phyloP scores from a whole-genome alignment of 768 basidiomycete genomes.

The Russula abietina region DNA sequence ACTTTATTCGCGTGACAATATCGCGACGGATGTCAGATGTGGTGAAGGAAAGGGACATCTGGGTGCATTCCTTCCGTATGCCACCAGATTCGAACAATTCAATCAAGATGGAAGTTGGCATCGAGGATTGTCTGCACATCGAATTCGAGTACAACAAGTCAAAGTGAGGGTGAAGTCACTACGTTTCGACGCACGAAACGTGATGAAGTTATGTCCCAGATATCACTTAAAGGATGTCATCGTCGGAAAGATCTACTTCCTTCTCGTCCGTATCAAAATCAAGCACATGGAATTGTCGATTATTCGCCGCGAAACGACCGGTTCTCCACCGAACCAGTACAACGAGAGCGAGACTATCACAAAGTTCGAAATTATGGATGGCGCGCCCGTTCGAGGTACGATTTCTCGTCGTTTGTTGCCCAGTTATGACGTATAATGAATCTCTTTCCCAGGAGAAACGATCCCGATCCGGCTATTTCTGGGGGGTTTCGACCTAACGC shows the following conservation, averaged over 20 bases:
- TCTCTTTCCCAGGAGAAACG: constrained; percentile 66
- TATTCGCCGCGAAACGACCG: constrained; percentile 95
- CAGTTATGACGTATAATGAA: background rate
- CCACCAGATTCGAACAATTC: constrained; percentile 96
- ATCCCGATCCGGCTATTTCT: constrained; percentile 97
- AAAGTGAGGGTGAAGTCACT: constrained; percentile 48
- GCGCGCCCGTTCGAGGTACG: constrained; percentile 89
- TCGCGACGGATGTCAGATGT: constrained; percentile 92
- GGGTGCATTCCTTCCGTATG: constrained; percentile 99
- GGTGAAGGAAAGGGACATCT: constrained; percentile 86
- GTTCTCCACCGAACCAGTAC: constrained; percentile 96
- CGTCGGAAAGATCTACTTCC: constrained; percentile 98
- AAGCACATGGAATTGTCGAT: constrained; percentile 99
- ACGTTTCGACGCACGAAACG: constrained; percentile 29
- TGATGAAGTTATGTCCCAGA: constrained; percentile 39
- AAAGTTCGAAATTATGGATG: constrained; percentile 99
- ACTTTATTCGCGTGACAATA: constrained; percentile 87
- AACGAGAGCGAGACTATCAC: constrained; percentile 99
- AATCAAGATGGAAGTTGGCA: constrained; percentile 99
- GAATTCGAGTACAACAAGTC: constrained; percentile 99
- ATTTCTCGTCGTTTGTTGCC: background rate
- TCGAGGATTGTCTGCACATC: constrained; percentile 97
- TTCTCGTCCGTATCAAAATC: constrained; percentile 98
- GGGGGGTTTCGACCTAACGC: constrained; percentile 96
- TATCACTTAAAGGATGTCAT: constrained; percentile 99